phyloP scores from a whole-genome alignment of 164 flowering plant genomes.

The Tinospora cordifolia region DNA sequence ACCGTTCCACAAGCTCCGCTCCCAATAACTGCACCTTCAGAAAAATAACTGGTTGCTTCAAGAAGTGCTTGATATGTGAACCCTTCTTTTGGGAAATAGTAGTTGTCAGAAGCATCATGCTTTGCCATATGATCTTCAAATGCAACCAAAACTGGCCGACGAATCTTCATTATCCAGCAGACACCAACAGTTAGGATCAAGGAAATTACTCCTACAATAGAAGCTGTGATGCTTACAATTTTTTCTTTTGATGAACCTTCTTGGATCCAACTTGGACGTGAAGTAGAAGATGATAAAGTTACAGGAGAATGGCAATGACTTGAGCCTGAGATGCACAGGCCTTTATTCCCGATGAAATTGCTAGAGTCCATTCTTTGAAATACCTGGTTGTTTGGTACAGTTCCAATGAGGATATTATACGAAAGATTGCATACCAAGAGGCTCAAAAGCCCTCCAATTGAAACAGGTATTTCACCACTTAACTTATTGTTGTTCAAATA shows the following conservation, averaged over 20 bases:
- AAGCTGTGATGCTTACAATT: constrained; percentile 34
- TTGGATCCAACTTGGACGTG: constrained; percentile 24
- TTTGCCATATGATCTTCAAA: constrained; percentile 24
- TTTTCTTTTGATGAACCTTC: constrained; percentile 34
- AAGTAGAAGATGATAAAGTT: constrained; percentile 12
- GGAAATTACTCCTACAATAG: constrained; percentile 30
- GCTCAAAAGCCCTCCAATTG: constrained; percentile 40
- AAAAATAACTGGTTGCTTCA: constrained; percentile 50
- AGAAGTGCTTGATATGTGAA: constrained; percentile 46
- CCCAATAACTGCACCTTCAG: constrained; percentile 41
- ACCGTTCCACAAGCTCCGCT: constrained; percentile 58
- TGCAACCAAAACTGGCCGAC: constrained; percentile 26
- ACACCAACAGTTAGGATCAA: constrained; percentile 29
- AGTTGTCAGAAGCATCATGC: constrained; percentile 26
- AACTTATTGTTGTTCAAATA: constrained; percentile 46
- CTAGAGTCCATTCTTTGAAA: constrained; percentile 43
- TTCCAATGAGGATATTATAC: constrained; percentile 39
- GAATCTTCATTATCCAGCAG: constrained; percentile 37
- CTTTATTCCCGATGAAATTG: constrained; percentile 45
- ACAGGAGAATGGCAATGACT: constrained; percentile 22
- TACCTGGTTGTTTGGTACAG: constrained; percentile 35
- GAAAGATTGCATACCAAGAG: constrained; percentile 49
- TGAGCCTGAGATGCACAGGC: constrained; percentile 28
- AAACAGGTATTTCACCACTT: constrained; percentile 31
- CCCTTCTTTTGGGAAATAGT: constrained; percentile 49